Evolutionary conservation across 1,284 basidiomycete genomes (phyloP).

Genomic region (Blastosporella zonata): DNA sequence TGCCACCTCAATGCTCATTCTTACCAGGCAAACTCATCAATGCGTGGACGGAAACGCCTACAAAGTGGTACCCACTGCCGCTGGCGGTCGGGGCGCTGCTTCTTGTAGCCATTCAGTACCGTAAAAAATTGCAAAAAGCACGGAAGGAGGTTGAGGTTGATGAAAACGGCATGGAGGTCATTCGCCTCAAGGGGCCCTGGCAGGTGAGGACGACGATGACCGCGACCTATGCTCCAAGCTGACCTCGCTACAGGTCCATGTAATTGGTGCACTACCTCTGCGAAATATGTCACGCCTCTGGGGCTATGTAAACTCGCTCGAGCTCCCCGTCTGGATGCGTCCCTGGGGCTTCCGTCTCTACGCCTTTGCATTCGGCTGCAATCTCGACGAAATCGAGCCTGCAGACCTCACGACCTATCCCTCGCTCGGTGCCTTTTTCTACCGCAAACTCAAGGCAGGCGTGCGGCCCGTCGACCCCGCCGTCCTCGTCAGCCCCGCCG

Average conservation of each 20-base stretch:
- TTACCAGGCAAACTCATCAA: slow-evolving; percentile 45
- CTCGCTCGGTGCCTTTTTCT: slow-evolving; percentile 93
- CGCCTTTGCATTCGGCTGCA: slow-evolving; percentile 86
- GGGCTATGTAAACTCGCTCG: slow-evolving; percentile 92
- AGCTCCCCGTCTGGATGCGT: slow-evolving; percentile 93
- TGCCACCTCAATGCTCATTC: slow-evolving; percentile 5
- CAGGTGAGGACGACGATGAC: slow-evolving; percentile 58
- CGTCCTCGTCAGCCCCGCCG: slow-evolving; percentile 87
- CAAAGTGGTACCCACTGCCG: slow-evolving; percentile 95
- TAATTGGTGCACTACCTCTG: slow-evolving; percentile 92
- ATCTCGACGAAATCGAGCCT: slow-evolving; percentile 87
- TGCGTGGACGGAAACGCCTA: slow-evolving; percentile 88
- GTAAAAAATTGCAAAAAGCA: slow-evolving; percentile 52
- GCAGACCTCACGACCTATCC: slow-evolving; percentile 78
- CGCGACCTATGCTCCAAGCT: slow-evolving; percentile 7
- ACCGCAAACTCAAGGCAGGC: slow-evolving; percentile 83
- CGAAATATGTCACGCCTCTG: slow-evolving; percentile 93
- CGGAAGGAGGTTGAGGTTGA: slow-evolving; percentile 70
- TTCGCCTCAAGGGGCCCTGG: slow-evolving; percentile 90
- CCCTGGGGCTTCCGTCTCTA: slow-evolving; percentile 88
- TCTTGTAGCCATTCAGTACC: slow-evolving; percentile 80
- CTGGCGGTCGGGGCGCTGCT: slow-evolving; percentile 88
- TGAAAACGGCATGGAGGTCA: slow-evolving; percentile 64
- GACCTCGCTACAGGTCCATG: slow-evolving; percentile 69
- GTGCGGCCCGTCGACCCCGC: slow-evolving; percentile 79